A percentile compares a stretch with the other conserved stretches of the same genome.
phyloP scores from a whole-genome alignment of 108 stramenopile species.

The Cylindrotheca fusiformis region DNA sequence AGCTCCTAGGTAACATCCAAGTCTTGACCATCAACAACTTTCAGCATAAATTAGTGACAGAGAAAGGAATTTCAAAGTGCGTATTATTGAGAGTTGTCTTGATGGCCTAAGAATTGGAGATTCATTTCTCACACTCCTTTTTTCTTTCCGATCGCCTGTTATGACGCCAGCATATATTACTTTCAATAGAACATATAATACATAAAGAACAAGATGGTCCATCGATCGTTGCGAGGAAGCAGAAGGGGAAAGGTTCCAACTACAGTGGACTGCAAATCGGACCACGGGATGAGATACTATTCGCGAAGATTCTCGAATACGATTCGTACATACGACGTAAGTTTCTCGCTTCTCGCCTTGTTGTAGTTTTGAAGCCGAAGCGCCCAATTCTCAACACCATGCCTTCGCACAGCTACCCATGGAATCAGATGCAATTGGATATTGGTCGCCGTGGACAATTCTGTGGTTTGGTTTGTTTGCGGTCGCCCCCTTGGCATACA shows the following conservation, averaged over 20 bases:
- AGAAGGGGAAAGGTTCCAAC: not conserved
- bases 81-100: too few relatives aligned
- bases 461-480: slow-evolving; percentile 60
- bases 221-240: not conserved
- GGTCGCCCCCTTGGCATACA: slow-evolving; percentile 61
- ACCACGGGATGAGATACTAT: slow-evolving; percentile 6
- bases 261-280: not conserved
- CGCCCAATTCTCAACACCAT: not conserved
- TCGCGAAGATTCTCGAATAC: slow-evolving; percentile 7
- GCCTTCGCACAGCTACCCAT: slow-evolving; percentile 39
- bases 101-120: too few relatives aligned
- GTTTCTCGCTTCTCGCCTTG: not conserved
- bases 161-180: too few relatives aligned
- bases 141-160: too few relatives aligned
- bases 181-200: too few relatives aligned
- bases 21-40: too few relatives aligned
- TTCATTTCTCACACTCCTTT: too few relatives aligned
- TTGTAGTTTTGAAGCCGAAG: not conserved
- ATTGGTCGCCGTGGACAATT: slow-evolving; percentile 58
- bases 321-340: slow-evolving; percentile 10
- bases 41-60: too few relatives aligned
- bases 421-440: slow-evolving; percentile 54
- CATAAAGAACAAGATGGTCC: not conserved
- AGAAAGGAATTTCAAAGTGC: too few relatives aligned
- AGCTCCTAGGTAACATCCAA: too few relatives aligned